Percentiles rank a stretch among this genome's conserved stretches.
These are phyloP conservation scores for Penicillium griseofulvum DNA, from an alignment of 2,329 filamentous ascomycete species.

Conservation along the genomic window DNA sequence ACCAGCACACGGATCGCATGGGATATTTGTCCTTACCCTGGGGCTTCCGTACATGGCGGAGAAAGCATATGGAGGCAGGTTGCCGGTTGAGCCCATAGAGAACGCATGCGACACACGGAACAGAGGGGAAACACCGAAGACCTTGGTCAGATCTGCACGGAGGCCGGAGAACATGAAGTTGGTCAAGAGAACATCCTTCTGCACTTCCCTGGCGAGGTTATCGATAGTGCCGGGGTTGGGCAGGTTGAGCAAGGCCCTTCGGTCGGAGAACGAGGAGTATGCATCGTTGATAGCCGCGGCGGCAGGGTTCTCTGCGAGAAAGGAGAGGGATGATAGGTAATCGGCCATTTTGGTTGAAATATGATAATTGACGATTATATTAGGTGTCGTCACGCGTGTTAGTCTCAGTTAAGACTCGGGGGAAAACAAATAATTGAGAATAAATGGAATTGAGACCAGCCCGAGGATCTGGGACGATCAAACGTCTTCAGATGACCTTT, in stretches of 20 bases:
- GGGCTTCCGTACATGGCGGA: constrained; percentile 89
- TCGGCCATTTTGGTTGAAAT: constrained; percentile 41
- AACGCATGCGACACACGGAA: constrained; percentile 99
- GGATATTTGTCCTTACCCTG: constrained; percentile 60
- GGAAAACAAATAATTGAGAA: constrained; percentile 23
- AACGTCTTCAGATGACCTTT: constrained; percentile 21
- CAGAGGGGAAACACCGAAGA: constrained; percentile 86
- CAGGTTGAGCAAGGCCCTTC: constrained; percentile 82
- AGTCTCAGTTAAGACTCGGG: constrained; percentile 24
- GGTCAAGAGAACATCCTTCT: constrained; percentile 92
- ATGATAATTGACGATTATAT: constrained; percentile 14
- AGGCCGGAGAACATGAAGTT: constrained; percentile 97
- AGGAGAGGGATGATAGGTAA: constrained; percentile 53
- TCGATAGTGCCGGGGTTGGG: constrained; percentile 92
- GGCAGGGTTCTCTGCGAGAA: constrained; percentile 73
- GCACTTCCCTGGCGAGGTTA: constrained; percentile 83
- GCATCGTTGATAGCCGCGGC: constrained; percentile 69
- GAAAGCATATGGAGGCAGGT: constrained; percentile 89
- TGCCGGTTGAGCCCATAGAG: constrained; percentile 80
- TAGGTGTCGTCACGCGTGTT: constrained; percentile 26
- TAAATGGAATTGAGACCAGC: constrained; percentile 29
- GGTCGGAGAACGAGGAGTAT: constrained; percentile 77
- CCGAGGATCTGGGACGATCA: constrained; percentile 24
- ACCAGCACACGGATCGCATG: background rate
- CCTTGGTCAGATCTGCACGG: constrained; percentile 93